A percentile compares a stretch with the other conserved stretches of the same genome.
Conservation (phyloP, 2,329 filamentous ascomycete genomes). For the Botrytis hyacinthi region DNA sequence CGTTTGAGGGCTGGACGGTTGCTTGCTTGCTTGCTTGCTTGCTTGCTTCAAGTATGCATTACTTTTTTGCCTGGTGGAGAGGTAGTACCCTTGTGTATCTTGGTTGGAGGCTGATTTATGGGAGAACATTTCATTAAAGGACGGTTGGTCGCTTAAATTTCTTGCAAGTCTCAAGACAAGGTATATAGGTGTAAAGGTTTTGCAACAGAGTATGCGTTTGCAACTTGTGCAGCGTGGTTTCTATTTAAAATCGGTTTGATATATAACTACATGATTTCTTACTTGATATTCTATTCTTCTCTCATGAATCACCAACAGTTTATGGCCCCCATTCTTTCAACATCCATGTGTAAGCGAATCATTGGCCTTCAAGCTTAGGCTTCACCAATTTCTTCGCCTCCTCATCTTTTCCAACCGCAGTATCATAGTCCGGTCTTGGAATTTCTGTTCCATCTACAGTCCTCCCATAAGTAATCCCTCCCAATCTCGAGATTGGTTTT, state of each 20-base stretch:
- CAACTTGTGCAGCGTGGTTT: not conserved
- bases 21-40: not conserved
- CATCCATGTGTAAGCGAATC: not conserved
- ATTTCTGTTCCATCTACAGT: slow-evolving; percentile 70
- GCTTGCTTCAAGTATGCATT: not conserved
- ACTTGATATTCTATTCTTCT: not conserved
- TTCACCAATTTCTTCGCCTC: slow-evolving; percentile 57
- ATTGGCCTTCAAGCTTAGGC: slow-evolving; percentile 45
- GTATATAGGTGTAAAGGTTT: not conserved
- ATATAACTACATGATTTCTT: not conserved
- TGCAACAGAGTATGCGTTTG: not conserved
- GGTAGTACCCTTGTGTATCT: not conserved
- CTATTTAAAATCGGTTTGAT: not conserved
- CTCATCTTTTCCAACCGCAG: slow-evolving; percentile 48
- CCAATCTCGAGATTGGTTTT: slow-evolving; percentile 72
- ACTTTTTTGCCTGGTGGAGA: not conserved
- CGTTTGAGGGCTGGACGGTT: not conserved
- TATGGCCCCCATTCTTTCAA: not conserved
- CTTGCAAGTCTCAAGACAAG: slow-evolving; percentile 1
- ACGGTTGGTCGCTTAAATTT: not conserved
- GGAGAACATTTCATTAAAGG: not conserved
- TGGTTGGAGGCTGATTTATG: not conserved
- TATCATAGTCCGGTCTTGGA: slow-evolving; percentile 53
- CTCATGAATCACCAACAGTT: not conserved
- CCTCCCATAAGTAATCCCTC: slow-evolving; percentile 82